Evolutionary conservation across 2,329 filamentous ascomycete species (phyloP), one percentile per base, ranked within the genome.

Genomic region (Aspergillus brasiliensis): DNA sequence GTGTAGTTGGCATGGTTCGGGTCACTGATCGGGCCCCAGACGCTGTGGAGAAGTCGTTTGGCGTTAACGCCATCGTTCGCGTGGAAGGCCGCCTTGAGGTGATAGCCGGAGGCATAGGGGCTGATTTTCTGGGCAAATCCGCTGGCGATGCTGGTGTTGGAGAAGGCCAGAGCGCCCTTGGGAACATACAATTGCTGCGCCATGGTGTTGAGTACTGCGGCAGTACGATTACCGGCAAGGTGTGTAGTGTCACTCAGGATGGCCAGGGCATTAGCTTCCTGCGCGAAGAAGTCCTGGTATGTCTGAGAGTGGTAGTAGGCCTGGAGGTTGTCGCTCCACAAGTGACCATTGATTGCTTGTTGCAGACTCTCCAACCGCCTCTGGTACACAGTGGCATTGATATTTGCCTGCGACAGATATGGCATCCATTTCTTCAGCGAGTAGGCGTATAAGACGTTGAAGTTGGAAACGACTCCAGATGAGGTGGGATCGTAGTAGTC

Each of bases 21-120:
- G 21, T 64, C 58, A 46, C 55, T 60, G 49, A 64, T 64, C 10
- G 47, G 55, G n/a, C 27, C 60, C 60, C 62, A 64, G 38, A 59
- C 2, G 8, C 37, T 59, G 28, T 56, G 40, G n/a, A 64, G 56
- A 5, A 64, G 47, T 6, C 53, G 6, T 23, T 47, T 47, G 3
- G 57, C 60, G 5, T 21, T 54, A 7, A 15, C 27, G 27, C n/a
- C 31, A 27, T 64, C 56, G 15, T 60, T 57, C 5, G 55, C 55
- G 19, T 62, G 48, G 28, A 62, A 59, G 1, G 60, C 60, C 1
- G 60, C 62, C 13, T 59, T 56, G 5, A 64, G 56, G 17, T 64
- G 62, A 31, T 64, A 64, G 0, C 62, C 58, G 1, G 62, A 62
- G 13, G 62, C 47, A 19, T 59, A 64, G 23, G 58, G 62, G 13